These are phyloP conservation scores for Aureobasidium sp. DNA, from an alignment of 2,329 filamentous ascomycete species.

Conservation along the genomic window DNA sequence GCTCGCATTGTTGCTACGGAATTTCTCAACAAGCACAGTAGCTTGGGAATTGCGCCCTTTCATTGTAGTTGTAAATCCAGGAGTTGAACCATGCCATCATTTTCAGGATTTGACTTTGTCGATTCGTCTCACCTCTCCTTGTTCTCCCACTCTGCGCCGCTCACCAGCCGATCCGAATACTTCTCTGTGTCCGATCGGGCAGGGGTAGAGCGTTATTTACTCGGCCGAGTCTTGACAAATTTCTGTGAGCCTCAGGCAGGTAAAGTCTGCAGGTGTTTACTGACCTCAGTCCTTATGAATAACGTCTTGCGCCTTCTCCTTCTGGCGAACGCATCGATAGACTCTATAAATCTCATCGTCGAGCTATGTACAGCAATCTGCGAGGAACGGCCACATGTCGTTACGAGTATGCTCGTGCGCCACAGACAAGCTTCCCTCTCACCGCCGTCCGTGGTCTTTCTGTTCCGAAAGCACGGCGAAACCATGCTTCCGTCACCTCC, in stretches of 20 bases:
- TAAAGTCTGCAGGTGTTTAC: neutral
- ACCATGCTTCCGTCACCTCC: slow-evolving; percentile 12
- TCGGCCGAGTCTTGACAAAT: neutral
- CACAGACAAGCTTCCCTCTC: neutral
- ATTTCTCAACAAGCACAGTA: neutral
- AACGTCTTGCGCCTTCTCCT: neutral
- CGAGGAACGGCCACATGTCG: neutral
- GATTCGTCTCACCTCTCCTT: slow-evolving; percentile 3
- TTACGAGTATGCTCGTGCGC: neutral
- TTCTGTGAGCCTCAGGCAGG: neutral
- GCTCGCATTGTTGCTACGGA: slow-evolving; percentile 5
- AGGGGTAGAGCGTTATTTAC: neutral
- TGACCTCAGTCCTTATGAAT: neutral
- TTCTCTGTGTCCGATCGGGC: neutral
- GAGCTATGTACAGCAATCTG: neutral
- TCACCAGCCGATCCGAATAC: neutral
- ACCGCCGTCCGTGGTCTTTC: neutral
- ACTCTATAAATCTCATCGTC: neutral
- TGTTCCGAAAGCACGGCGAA: slow-evolving; percentile 13
- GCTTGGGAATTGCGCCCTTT: neutral
- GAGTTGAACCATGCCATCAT: slow-evolving; percentile 1
- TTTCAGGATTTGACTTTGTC: neutral
- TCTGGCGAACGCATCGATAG: neutral
- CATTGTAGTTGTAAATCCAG: neutral
- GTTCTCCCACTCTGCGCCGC: neutral